Base-by-base conservation (phyloP, 2,329 filamentous ascomycete genomes). In the Alternaria brassicicola region DNA sequence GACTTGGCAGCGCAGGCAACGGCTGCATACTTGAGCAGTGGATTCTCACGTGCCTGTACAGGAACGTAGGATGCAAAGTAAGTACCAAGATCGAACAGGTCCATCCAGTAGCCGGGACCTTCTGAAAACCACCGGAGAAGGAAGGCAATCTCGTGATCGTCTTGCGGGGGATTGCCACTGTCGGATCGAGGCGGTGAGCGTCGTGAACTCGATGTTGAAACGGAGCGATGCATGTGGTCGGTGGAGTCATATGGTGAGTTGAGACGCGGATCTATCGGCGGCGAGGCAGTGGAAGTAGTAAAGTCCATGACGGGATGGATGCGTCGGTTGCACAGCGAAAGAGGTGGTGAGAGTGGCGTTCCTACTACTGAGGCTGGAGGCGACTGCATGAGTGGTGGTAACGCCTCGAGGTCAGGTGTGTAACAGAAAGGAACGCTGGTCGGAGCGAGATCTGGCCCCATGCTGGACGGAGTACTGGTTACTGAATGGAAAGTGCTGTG, bases 1-100 rank as follows among this genome's bases (percentile, higher is more conserved):
- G 87, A 84, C 67, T 88, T 89, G 12, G 86, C 86, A 6, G 86
- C 83, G 61, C 86, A 86, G 21, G 86, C 85, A 59, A 86, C 85
- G 8, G 85, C 84, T 7, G 86, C 84, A 66, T 83, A 83, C 50
- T 80, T 80, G 38, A 83, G 76, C 47, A 83, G 68, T n/a, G 81
- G 78, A 51, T 84, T 82, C 30, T 81, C 78, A 4, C 76, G 71
- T 12, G 86, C 84, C 67, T 84, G 83, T 3, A 87, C 80, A 1
- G 86, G 86, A 19, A 88, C 84, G 51, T 86, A 81, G 23, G 83
- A 85, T 3, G 84, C 81, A 57, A 88, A 89, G 69, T 88, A 88
- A 38, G 81, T 83, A 6, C 83, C 84, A 31, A 84, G 74, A 62
- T 85, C 83, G 65, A 83, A 84, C 3, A 84, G 72, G 64, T 84